Evolutionary conservation across 345 rosid species (phyloP).

Genomic region (Angophora floribunda): DNA sequence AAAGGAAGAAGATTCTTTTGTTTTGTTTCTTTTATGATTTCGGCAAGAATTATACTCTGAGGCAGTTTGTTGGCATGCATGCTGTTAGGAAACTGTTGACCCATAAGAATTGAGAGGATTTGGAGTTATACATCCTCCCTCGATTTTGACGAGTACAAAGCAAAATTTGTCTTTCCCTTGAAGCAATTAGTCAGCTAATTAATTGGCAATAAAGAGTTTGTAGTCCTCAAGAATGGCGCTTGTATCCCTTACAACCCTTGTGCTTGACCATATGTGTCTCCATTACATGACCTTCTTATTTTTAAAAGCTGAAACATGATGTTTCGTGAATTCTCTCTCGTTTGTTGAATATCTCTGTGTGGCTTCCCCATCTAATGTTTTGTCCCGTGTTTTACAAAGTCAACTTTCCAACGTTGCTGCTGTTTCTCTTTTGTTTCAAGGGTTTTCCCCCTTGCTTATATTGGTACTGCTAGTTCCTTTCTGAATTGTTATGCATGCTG

Average conservation of each 20-base stretch:
- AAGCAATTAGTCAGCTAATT: not conserved
- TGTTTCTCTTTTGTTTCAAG: not conserved
- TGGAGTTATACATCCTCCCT: not conserved
- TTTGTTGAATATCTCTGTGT: not conserved
- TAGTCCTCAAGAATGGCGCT: not conserved
- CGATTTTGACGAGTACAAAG: not conserved
- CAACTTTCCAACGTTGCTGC: not conserved
- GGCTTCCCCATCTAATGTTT: not conserved
- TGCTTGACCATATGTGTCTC: not conserved
- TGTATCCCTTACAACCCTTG: not conserved
- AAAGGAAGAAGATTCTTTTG: not conserved
- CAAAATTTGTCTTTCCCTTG: not conserved
- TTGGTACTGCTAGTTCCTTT: not conserved
- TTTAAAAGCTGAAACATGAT: not conserved
- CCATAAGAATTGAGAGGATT: not conserved
- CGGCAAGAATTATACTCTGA: not conserved
- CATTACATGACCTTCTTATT: not conserved
- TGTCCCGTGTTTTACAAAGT: not conserved
- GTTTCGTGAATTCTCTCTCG: not conserved
- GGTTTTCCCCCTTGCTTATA: not conserved
- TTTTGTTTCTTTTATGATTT: not conserved
- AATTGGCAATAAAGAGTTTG: not conserved
- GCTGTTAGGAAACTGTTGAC: not conserved
- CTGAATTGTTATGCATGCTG: not conserved
- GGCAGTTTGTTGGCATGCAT: not conserved